These are phyloP conservation scores for Pulveroboletus frians DNA, from an alignment of 768 basidiomycete genomes.

Conservation along the genomic window DNA sequence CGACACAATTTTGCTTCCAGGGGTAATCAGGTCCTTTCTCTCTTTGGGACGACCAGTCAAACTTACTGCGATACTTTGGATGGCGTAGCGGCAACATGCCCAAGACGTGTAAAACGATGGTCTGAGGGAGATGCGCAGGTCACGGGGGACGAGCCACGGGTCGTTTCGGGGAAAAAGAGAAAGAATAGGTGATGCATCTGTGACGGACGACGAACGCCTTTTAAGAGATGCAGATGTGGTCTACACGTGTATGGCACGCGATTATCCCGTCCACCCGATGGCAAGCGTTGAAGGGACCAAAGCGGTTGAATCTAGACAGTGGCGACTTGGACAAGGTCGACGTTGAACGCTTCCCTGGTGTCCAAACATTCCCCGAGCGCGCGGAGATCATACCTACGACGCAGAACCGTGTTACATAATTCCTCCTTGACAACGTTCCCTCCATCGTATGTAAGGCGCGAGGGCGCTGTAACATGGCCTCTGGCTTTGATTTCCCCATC, in stretches of 20 bases:
- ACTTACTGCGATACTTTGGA: constrained; percentile 32
- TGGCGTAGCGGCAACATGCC: constrained; percentile 10
- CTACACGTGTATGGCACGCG: constrained; percentile 32
- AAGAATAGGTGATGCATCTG: constrained; percentile 18
- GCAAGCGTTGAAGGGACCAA: constrained; percentile 4
- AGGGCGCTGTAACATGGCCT: background rate
- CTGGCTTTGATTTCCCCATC: background rate
- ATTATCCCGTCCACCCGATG: constrained; percentile 20
- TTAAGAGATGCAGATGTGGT: constrained; percentile 29
- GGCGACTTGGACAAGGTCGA: background rate
- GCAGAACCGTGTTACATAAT: constrained; percentile 12
- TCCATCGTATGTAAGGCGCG: background rate
- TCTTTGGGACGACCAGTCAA: background rate
- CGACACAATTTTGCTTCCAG: constrained; percentile 35
- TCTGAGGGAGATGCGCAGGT: background rate
- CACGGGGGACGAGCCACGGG: background rate
- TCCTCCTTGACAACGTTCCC: background rate
- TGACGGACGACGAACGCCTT: constrained; percentile 20
- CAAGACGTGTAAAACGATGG: constrained; percentile 5
- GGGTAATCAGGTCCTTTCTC: background rate
- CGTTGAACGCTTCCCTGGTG: background rate
- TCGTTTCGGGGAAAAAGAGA: constrained; percentile 2
- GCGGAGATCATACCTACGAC: background rate
- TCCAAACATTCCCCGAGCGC: background rate
- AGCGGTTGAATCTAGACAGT: background rate